A percentile compares a stretch with the other conserved stretches of the same genome.
Conservation (phyloP, 768 basidiomycete species). For the Boletus vinaceobasis region DNA sequence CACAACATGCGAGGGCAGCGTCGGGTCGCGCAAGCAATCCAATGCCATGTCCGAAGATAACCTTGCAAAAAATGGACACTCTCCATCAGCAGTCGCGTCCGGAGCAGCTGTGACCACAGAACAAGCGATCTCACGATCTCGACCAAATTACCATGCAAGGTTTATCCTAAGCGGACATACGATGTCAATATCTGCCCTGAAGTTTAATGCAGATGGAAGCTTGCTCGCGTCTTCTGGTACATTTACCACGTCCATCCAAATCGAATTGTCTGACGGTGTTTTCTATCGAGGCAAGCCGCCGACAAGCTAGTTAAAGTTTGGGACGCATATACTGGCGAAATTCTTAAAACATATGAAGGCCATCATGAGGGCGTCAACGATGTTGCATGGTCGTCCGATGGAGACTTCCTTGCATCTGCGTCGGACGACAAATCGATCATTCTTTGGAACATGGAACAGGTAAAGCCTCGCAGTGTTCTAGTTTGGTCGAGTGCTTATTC, state of each 20-base stretch:
- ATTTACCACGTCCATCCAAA: constrained; percentile 24
- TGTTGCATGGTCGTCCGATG: constrained; percentile 83
- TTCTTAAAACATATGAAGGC: constrained; percentile 68
- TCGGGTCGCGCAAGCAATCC: constrained; percentile 4
- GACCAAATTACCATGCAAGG: constrained; percentile 55
- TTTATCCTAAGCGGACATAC: constrained; percentile 80
- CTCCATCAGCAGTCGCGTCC: neutral
- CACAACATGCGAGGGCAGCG: neutral
- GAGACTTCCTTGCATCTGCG: constrained; percentile 81
- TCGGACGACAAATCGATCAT: constrained; percentile 91
- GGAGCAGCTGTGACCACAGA: neutral
- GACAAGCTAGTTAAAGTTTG: constrained; percentile 83
- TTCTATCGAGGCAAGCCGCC: constrained; percentile 59
- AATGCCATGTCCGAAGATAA: constrained; percentile 10
- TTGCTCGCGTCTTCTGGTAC: constrained; percentile 82
- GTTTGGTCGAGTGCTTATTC: neutral
- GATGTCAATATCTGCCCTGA: constrained; percentile 76
- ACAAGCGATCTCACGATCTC: constrained; percentile 6
- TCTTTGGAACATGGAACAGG: constrained; percentile 77
- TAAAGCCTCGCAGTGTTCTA: constrained; percentile 26
- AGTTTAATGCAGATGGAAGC: constrained; percentile 84
- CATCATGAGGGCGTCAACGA: constrained; percentile 86
- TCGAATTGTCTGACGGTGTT: constrained; percentile 19
- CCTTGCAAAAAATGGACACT: neutral
- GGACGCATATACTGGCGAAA: constrained; percentile 70